phyloP scores from a whole-genome alignment of 225 moss, liverwort and hornwort genomes.

The Neckera pumila region DNA sequence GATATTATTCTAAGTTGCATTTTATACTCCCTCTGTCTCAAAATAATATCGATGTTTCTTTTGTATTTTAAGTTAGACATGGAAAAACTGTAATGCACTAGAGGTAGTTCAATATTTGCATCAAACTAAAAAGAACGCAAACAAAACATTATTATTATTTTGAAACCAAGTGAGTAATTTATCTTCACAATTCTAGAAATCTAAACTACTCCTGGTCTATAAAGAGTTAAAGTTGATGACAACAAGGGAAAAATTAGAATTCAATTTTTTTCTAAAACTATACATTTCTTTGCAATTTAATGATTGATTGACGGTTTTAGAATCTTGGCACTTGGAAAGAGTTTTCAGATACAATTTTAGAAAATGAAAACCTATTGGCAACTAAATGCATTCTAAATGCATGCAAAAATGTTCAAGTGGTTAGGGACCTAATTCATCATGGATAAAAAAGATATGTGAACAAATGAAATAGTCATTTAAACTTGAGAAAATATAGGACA shows the following conservation, averaged over 20 bases:
- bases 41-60: no score
- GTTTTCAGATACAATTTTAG: background rate
- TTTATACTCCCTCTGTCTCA: background rate
- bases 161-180: no score
- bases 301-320: background rate
- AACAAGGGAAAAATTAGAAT: background rate
- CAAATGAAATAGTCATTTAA: background rate
- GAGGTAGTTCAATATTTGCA: no score
- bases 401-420: background rate
- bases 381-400: background rate
- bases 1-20: background rate
- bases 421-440: no score
- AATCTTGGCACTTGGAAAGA: background rate
- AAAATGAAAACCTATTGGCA: background rate
- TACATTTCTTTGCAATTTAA: accelerated
- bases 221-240: background rate
- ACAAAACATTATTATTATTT: no score
- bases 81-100: no score
- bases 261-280: background rate
- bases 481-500: background rate
- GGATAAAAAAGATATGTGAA: background rate
- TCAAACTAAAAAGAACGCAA: no score
- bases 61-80: no score
- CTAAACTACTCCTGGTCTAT: accelerated
- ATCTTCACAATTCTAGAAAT: background rate